Evolutionary conservation across 2,329 filamentous ascomycete species (phyloP).

Genomic region (Colletotrichum scovillei): DNA sequence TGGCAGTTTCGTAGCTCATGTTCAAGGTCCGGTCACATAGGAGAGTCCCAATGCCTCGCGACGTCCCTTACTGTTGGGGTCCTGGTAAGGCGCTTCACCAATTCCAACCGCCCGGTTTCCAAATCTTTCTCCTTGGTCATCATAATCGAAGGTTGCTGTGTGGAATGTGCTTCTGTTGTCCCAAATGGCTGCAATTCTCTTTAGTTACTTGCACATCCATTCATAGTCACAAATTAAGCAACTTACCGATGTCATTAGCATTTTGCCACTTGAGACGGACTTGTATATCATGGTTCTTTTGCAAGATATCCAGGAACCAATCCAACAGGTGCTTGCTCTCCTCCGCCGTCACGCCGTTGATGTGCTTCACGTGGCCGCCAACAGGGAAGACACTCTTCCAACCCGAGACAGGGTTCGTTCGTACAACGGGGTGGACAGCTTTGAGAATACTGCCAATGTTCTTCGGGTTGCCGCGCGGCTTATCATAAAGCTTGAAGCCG

Average conservation of each 20-base stretch:
- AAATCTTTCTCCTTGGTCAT: conserved; percentile 59
- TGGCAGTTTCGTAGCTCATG: background rate
- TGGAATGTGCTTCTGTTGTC: conserved; percentile 71
- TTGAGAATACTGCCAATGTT: conserved; percentile 62
- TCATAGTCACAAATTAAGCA: no score
- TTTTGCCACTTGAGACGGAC: conserved; percentile 59
- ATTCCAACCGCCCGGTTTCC: conserved; percentile 66
- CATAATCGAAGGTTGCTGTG: conserved; percentile 69
- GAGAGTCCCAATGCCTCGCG: conserved; percentile 13
- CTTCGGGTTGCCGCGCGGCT: conserved; percentile 45
- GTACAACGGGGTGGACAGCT: conserved; percentile 65
- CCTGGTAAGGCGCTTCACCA: conserved; percentile 65
- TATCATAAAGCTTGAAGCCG: conserved; percentile 45
- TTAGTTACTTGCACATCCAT: background rate
- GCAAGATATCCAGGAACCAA: conserved; percentile 54
- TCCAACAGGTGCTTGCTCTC: conserved; percentile 55
- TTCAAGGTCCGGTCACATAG: conserved; percentile 3
- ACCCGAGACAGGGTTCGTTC: conserved; percentile 72
- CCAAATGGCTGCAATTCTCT: conserved; percentile 60
- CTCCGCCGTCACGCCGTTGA: conserved; percentile 55
- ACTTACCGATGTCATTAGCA: conserved; percentile 50
- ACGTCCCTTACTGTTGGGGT: conserved; percentile 58
- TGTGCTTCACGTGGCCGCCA: conserved; percentile 53
- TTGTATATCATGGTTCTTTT: conserved; percentile 61
- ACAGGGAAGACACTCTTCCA: conserved; percentile 64